Evolutionary conservation across 75 land plant genomes (phyloP), one percentile per base, ranked within the genome.

Genomic region (Cunninghamia lanceolata): DNA sequence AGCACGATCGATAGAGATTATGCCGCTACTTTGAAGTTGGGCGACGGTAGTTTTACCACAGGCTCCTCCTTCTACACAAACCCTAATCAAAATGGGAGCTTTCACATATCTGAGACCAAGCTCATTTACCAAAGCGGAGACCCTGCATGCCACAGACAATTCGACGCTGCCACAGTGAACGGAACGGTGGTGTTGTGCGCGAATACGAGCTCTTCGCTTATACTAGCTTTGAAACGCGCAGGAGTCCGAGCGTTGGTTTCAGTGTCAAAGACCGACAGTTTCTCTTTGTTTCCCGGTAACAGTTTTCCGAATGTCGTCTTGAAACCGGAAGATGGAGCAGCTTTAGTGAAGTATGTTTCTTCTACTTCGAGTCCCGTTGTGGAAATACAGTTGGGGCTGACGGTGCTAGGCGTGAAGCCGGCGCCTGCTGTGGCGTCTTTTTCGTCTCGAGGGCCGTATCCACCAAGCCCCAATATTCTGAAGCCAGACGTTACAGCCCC

Each of bases 1-100:
- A 88, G 77, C 86, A 88, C 88, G 50, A 86, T 89, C 30, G 91
- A 90, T 53, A 83, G 91, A 79, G 89, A 88, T 56, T 88, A 56
- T 38, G 76, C 73, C 16, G 63, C 88, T 36, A 28, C 32, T 11
- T 32, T 78, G 39, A 19, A 32, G 6, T 38, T 88, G 34, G 82
- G 82, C 54, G 42, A 81, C 35, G 66, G 66, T 19, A 59, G 66
- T 19, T 5, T 59, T 4, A 21, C 19, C 7, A 59, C 0, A 5
- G 66, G 66, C 5, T 59, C 66, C 25, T 59, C 28, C 6, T 59
- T 59, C 7, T 59, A 59, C 28, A 59, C 28, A 0, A 59, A 10
- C 8, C 46, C 46, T 0, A 43, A 54, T 4, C 25, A 19, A 21
- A 59, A 59, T 1, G 28, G 28, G 6, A 21, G 1, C 66, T 59